These are phyloP conservation scores for Breynia disticha DNA, from an alignment of 441 rosid species.

Conservation along the genomic window DNA sequence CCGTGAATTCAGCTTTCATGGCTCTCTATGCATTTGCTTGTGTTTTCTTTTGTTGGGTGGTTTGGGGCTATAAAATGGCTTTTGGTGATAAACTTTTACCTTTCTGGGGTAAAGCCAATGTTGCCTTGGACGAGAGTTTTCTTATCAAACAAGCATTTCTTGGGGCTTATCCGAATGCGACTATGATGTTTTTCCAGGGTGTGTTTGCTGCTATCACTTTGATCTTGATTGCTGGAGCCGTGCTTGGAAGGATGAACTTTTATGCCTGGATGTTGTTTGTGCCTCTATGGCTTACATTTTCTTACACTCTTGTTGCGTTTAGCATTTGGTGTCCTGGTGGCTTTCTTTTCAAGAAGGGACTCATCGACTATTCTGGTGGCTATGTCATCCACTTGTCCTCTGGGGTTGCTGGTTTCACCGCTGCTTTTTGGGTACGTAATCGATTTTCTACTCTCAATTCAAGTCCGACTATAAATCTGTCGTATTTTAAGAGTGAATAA, in stretches of 20 bases:
- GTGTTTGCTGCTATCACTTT: constrained; percentile 48
- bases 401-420: constrained; percentile 52
- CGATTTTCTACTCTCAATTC: not conserved
- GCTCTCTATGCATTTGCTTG: constrained; percentile 44
- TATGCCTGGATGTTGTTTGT: constrained; percentile 59
- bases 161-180: constrained; percentile 31
- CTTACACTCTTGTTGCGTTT: constrained; percentile 35
- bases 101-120: constrained; percentile 30
- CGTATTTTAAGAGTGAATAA: too few relatives aligned
- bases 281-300: constrained; percentile 44
- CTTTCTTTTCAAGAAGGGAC: constrained; percentile 25
- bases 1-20: constrained; percentile 54
- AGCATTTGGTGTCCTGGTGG: constrained; percentile 36
- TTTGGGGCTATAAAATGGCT: constrained; percentile 44
- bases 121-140: constrained; percentile 19
- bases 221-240: constrained; percentile 44
- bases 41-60: constrained; percentile 45
- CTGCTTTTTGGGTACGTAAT: constrained; percentile 38
- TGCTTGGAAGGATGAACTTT: constrained; percentile 47
- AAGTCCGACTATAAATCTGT: not conserved
- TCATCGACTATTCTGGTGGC: constrained; percentile 47
- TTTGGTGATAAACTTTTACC: constrained; percentile 22
- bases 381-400: constrained; percentile 48
- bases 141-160: constrained; percentile 19
- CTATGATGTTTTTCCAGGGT: constrained; percentile 47